Evolutionary conservation across 2,329 filamentous ascomycete species (phyloP).

Genomic region (Cladorrhinum sp.): DNA sequence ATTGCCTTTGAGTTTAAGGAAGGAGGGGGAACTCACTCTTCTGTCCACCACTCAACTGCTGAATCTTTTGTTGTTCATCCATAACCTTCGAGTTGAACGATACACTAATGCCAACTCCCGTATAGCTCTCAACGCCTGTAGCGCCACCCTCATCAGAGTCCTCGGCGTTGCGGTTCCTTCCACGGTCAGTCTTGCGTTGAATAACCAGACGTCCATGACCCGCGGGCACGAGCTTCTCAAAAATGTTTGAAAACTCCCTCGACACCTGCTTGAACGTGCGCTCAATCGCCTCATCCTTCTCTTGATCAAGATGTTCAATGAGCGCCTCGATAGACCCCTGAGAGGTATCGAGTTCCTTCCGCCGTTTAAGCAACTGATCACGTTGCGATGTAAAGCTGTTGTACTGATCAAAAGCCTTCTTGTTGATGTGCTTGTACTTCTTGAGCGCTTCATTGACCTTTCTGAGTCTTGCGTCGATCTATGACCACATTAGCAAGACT

Average conservation of each 20-base stretch:
- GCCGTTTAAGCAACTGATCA: conserved; percentile 78
- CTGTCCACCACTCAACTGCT: conserved; percentile 94
- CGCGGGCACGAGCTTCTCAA: conserved; percentile 90
- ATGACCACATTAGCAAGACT: conserved; percentile 24
- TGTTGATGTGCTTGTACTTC: conserved; percentile 98
- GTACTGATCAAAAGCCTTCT: conserved; percentile 99
- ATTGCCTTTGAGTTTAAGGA: background rate
- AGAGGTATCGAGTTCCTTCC: conserved; percentile 81
- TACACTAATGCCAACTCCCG: conserved; percentile 91
- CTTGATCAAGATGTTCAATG: conserved; percentile 86
- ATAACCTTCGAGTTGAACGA: conserved; percentile 96
- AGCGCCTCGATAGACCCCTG: conserved; percentile 88
- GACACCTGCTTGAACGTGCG: conserved; percentile 98
- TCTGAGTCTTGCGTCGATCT: conserved; percentile 69
- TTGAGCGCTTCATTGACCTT: conserved; percentile 91
- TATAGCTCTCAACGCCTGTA: conserved; percentile 86
- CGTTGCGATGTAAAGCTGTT: conserved; percentile 94
- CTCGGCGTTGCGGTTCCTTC: conserved; percentile 47
- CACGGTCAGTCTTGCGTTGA: conserved; percentile 78
- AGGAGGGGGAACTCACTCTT: conserved; percentile 67
- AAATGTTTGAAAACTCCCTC: conserved; percentile 86
- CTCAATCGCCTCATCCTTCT: conserved; percentile 97
- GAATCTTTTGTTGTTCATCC: conserved; percentile 96
- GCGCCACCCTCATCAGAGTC: conserved; percentile 68
- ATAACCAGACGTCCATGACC: conserved; percentile 90